Percentiles rank a stretch among this genome's conserved stretches.
phyloP scores from a whole-genome alignment of 1,139 yeast genomes.

The Protomyces inundatus region DNA sequence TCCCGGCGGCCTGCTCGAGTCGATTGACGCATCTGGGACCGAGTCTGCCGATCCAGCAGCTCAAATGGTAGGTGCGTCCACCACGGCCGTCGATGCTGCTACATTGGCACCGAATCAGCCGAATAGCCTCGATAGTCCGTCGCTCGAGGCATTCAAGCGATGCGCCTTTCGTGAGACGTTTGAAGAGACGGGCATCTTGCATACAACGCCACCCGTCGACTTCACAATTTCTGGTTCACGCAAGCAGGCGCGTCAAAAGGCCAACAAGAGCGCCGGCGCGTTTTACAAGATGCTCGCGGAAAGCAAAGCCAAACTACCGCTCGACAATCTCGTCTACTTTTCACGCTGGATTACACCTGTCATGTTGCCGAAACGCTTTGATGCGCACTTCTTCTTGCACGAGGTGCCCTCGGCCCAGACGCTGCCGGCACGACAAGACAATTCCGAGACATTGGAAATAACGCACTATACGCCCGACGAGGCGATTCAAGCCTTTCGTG shows the following conservation, averaged over 20 bases:
- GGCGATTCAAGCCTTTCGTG: slow-evolving; percentile 3
- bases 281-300: slow-evolving; percentile 4
- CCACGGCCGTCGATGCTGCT: neutral
- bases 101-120: neutral
- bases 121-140: neutral
- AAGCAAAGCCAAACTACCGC: neutral
- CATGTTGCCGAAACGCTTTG: slow-evolving; percentile 6
- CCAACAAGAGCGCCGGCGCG: neutral
- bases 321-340: slow-evolving; percentile 6
- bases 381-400: slow-evolving; percentile 17
- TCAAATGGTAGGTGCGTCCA: neutral
- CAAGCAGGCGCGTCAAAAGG: slow-evolving; percentile 3
- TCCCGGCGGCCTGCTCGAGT: slow-evolving; percentile 17
- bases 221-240: slow-evolving; percentile 5
- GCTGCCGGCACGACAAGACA: slow-evolving; percentile 20
- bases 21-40: neutral
- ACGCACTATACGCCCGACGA: slow-evolving; percentile 14
- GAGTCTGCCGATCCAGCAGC: neutral
- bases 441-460: slow-evolving; percentile 13
- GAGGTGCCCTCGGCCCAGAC: slow-evolving; percentile 10
- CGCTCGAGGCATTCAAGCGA: slow-evolving; percentile 13
- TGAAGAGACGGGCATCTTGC: slow-evolving; percentile 18
- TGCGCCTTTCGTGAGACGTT: slow-evolving; percentile 22
- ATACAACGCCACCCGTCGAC: slow-evolving; percentile 6
- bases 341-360: slow-evolving; percentile 23